Evolutionary conservation across 768 basidiomycete species (phyloP).

Genomic region (Psilocybe subaeruginosa): DNA sequence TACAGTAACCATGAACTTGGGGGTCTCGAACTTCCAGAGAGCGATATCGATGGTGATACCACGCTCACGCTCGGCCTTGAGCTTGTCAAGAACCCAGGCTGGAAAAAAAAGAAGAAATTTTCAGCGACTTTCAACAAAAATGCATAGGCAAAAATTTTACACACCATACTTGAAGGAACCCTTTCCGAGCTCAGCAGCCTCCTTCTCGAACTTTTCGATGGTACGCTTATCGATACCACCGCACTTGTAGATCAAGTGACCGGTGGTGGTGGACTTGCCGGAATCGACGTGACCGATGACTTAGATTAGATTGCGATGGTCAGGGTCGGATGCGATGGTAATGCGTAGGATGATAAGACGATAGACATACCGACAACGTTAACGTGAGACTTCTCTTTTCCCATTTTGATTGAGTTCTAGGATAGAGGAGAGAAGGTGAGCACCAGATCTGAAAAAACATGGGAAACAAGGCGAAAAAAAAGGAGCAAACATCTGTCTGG

Average conservation of each 20-base stretch:
- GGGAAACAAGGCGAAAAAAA: constrained; percentile 18
- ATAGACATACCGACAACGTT: constrained; percentile 86
- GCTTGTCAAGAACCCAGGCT: constrained; percentile 99
- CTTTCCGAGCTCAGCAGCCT: constrained; percentile 99
- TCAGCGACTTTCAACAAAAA: constrained; percentile 16
- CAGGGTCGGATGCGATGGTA: constrained; percentile 19
- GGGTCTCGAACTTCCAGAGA: constrained; percentile 99
- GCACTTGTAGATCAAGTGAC: constrained; percentile 99
- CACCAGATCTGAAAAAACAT: constrained; percentile 12
- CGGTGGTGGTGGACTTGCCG: constrained; percentile 99
- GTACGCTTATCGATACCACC: constrained; percentile 99
- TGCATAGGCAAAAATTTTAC: constrained; percentile 28
- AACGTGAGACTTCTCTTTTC: constrained; percentile 96
- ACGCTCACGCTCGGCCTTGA: constrained; percentile 99
- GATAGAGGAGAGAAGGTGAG: constrained; percentile 26
- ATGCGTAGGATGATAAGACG: constrained; percentile 29
- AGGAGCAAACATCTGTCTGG: not conserved
- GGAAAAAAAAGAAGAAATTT: constrained; percentile 32
- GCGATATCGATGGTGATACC: constrained; percentile 99
- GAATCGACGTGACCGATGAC: constrained; percentile 99
- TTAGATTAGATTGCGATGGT: constrained; percentile 38
- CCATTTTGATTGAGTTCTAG: constrained; percentile 76
- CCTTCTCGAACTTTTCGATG: constrained; percentile 99
- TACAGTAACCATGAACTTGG: constrained; percentile 92
- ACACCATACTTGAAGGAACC: constrained; percentile 97